Evolutionary conservation across 139 green algal genomes (phyloP).

Genomic region (Gonium pectorale): DNA sequence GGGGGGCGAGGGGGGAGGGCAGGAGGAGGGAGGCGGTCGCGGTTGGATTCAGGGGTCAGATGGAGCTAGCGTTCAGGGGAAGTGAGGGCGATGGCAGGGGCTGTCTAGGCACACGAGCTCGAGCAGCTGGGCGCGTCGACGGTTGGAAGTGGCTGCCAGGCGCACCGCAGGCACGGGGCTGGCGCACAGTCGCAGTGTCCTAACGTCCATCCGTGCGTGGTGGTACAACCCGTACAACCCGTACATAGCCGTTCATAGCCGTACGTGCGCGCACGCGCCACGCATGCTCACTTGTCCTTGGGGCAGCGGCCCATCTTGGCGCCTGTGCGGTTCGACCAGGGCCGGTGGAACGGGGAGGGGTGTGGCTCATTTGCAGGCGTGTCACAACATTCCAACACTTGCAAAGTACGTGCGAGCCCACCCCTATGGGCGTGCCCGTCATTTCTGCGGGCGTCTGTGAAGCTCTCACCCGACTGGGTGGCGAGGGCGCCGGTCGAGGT

Average conservation of each 20-base stretch:
- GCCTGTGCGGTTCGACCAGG: slow-evolving; percentile 1
- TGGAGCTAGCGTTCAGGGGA: background rate
- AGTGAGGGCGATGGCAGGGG: background rate
- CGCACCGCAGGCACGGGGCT: no score
- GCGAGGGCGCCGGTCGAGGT: slow-evolving; percentile 80
- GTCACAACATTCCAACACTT: background rate
- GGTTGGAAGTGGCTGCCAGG: no score
- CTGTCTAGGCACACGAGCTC: no score
- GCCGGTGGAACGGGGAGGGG: background rate
- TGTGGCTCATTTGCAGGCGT: background rate
- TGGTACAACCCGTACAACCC: no score
- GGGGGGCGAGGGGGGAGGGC: background rate
- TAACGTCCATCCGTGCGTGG: no score
- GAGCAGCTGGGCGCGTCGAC: no score
- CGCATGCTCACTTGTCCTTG: slow-evolving; percentile 46
- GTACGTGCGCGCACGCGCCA: no score
- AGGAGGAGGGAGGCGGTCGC: background rate
- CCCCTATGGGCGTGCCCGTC: background rate
- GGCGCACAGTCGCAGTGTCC: no score
- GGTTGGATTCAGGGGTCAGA: no score
- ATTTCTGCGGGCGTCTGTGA: background rate
- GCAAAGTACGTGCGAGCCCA: background rate
- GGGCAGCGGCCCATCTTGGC: slow-evolving; percentile 35
- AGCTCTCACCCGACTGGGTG: slow-evolving; percentile 74
- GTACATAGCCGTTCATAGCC: no score